These are phyloP conservation scores for Leccinum subtestaceum DNA, from an alignment of 768 basidiomycete species.

Conservation along the genomic window DNA sequence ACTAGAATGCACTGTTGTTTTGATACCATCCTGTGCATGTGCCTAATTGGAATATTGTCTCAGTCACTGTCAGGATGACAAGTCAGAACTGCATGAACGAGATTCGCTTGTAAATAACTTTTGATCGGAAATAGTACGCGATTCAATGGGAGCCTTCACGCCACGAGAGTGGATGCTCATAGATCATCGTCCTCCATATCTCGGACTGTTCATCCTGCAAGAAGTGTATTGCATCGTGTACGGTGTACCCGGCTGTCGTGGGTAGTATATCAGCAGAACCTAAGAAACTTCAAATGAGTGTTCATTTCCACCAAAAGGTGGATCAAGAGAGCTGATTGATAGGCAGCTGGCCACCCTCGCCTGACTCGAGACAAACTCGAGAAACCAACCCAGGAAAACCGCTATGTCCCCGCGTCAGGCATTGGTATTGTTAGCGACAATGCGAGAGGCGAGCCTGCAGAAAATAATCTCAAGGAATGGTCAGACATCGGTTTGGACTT, in stretches of 20 bases:
- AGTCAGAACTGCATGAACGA: no score
- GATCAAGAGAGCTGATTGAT: neutral
- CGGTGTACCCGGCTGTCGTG: slow-evolving; percentile 25
- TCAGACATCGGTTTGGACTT: slow-evolving; percentile 38
- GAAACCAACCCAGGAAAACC: slow-evolving; percentile 33
- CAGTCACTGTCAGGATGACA: no score
- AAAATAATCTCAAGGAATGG: slow-evolving; percentile 32
- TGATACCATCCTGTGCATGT: no score
- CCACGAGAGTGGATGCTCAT: no score
- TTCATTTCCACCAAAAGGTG: no score
- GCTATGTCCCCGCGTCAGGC: slow-evolving; percentile 46
- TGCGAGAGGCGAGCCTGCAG: slow-evolving; percentile 36
- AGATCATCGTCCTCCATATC: no score
- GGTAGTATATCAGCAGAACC: neutral
- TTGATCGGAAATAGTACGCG: no score
- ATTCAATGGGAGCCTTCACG: no score
- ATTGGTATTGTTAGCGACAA: slow-evolving; percentile 40
- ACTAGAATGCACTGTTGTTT: no score
- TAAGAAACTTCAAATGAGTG: neutral
- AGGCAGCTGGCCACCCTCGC: slow-evolving; percentile 34
- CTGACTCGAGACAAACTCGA: slow-evolving; percentile 38
- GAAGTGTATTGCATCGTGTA: neutral
- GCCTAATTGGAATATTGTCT: neutral
- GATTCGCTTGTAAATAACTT: no score
- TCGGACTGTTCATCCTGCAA: neutral